Conservation (phyloP, 2,329 filamentous ascomycete species). For the Colletotrichum liriopes region DNA sequence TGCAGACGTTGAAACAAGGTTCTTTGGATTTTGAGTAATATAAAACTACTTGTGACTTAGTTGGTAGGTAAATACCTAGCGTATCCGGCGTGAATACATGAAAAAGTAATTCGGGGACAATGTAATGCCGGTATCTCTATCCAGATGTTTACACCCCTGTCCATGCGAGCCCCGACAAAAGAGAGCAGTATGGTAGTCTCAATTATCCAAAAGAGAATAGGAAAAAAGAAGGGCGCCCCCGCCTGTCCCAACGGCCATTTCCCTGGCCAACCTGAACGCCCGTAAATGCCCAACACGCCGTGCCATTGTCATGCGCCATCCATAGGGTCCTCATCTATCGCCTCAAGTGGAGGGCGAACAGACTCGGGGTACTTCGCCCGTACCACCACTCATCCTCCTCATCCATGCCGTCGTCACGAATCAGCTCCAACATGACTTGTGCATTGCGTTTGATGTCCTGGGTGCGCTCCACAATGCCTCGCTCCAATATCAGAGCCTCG, state of each 20-base stretch:
- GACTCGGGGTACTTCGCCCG: slow-evolving; percentile 67
- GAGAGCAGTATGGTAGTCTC: not conserved
- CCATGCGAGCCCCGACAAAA: slow-evolving; percentile 34
- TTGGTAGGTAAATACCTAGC: not conserved
- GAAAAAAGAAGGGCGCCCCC: not conserved
- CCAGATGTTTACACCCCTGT: slow-evolving; percentile 24
- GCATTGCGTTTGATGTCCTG: slow-evolving; percentile 76
- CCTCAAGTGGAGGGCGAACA: slow-evolving; percentile 66
- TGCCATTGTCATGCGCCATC: slow-evolving; percentile 47
- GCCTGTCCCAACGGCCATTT: slow-evolving; percentile 16
- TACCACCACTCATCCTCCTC: slow-evolving; percentile 77
- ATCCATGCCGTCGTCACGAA: slow-evolving; percentile 72
- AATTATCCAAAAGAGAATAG: not conserved
- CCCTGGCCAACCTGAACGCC: slow-evolving; percentile 39
- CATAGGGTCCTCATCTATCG: slow-evolving; percentile 67
- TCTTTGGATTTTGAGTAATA: not conserved
- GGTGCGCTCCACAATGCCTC: slow-evolving; percentile 70
- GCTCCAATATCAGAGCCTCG: slow-evolving; percentile 73
- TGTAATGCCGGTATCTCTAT: slow-evolving; percentile 31
- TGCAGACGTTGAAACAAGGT: not conserved
- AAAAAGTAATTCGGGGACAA: slow-evolving; percentile 11
- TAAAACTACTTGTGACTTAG: not conserved
- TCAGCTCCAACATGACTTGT: slow-evolving; percentile 75
- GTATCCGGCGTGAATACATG: slow-evolving; percentile 2
- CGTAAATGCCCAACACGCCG: slow-evolving; percentile 41